A percentile compares a stretch with the other conserved stretches of the same genome.
Conservation (phyloP, 116 monocot species). For the Cymodocea nodosa region DNA sequence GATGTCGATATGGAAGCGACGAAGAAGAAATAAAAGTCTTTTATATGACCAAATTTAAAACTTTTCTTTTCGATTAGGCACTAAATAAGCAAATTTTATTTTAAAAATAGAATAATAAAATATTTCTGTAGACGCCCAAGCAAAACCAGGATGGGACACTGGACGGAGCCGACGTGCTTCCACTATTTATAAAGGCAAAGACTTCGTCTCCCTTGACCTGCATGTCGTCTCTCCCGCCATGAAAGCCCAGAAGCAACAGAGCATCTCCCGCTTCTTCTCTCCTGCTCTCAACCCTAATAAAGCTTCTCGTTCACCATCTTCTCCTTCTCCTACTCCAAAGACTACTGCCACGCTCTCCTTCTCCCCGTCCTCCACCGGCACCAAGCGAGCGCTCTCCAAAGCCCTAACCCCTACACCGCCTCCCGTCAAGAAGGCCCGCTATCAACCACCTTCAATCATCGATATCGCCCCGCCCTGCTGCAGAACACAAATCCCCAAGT, state of each 20-base stretch:
- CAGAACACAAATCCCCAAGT: constrained; percentile 28
- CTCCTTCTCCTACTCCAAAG: constrained; percentile 22
- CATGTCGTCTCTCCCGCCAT: constrained; percentile 14
- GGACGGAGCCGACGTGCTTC: too few relatives aligned
- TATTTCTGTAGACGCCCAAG: too few relatives aligned
- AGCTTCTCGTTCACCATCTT: constrained; percentile 1
- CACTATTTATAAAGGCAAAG: too few relatives aligned
- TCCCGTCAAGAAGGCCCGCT: constrained; percentile 22
- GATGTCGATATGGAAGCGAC: too few relatives aligned
- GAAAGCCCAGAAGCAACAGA: constrained; percentile 86
- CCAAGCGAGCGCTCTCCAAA: constrained; percentile 30
- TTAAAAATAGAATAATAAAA: too few relatives aligned
- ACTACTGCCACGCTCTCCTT: constrained; percentile 59
- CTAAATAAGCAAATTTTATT: too few relatives aligned
- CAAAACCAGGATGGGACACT: too few relatives aligned
- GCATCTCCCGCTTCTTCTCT: constrained; percentile 91
- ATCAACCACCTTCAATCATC: constrained; percentile 10
- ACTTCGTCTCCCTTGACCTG: too few relatives aligned
- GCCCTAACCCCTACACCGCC: constrained; percentile 9
- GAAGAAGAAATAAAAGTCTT: too few relatives aligned
- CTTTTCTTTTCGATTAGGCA: too few relatives aligned
- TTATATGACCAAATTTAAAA: too few relatives aligned
- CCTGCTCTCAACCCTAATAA: constrained; percentile 21
- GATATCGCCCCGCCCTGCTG: constrained; percentile 22
- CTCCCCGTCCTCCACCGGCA: constrained; percentile 34